phyloP scores from a whole-genome alignment of 2,329 filamentous ascomycete genomes.

The Hirsutella minnesotensis region DNA sequence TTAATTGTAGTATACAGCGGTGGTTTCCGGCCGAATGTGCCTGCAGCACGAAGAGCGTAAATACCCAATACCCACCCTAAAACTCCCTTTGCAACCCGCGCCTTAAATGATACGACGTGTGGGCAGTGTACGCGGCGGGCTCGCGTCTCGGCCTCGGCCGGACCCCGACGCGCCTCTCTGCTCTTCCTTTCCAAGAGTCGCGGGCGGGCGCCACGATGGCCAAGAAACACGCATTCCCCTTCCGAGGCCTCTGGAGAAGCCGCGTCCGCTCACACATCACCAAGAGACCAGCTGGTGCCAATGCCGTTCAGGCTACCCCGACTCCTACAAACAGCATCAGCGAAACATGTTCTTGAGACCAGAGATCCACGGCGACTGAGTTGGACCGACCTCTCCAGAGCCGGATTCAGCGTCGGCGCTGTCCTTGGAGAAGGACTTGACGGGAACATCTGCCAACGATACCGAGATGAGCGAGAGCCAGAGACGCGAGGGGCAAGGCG shows the following conservation, averaged over 20 bases:
- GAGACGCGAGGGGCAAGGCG: not conserved
- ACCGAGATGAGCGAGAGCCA: conserved; percentile 1
- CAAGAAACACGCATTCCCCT: too few relatives aligned
- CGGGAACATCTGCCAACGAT: conserved; percentile 1
- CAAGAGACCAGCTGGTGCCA: not conserved
- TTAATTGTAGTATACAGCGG: not conserved
- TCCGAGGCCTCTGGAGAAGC: not conserved
- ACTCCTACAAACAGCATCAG: conserved; percentile 13
- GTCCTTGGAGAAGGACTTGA: not conserved
- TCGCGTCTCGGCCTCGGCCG: too few relatives aligned
- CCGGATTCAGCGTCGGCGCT: conserved; percentile 4
- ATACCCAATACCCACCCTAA: not conserved
- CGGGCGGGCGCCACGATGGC: too few relatives aligned
- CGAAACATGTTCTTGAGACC: conserved; percentile 12
- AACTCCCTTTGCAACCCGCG: not conserved
- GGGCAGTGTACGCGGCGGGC: too few relatives aligned
- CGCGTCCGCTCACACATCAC: not conserved
- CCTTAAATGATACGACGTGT: too few relatives aligned
- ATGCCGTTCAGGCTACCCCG: conserved; percentile 7
- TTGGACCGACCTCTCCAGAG: conserved; percentile 15
- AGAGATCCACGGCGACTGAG: conserved; percentile 9
- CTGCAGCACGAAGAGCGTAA: not conserved
- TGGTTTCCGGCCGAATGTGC: not conserved
- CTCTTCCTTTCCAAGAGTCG: not conserved
- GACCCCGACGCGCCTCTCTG: too few relatives aligned